Conservation (phyloP, 108 stramenopile species). For the Stephanodiscus minutulus region DNA sequence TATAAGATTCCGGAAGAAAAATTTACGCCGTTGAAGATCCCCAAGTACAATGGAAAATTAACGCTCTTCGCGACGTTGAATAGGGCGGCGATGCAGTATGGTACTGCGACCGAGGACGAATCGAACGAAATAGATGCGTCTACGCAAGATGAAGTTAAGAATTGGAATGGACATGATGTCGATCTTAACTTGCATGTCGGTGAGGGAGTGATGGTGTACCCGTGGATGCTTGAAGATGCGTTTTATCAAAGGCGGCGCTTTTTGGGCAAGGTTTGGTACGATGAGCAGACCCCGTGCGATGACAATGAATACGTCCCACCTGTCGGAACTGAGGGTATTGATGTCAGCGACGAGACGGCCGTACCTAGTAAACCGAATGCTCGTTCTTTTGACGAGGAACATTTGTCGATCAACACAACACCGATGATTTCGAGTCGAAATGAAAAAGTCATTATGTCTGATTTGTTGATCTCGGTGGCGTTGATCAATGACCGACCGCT, state of each 20-base stretch:
- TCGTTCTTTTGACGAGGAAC: not conserved
- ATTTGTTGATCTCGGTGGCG: not conserved
- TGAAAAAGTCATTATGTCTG: not conserved
- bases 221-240: slow-evolving; percentile 9
- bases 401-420: no score
- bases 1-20: slow-evolving; percentile 10
- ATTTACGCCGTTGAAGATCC: slow-evolving; percentile 3
- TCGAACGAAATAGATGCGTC: slow-evolving; percentile 2
- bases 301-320: not conserved
- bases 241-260: slow-evolving; percentile 13
- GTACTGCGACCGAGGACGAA: not conserved
- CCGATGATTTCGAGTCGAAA: not conserved
- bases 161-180: slow-evolving; percentile 13
- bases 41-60: slow-evolving; percentile 9
- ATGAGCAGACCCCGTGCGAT: not conserved
- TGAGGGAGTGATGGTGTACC: slow-evolving; percentile 8
- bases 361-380: slow-evolving; percentile 1
- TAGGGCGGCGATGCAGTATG: slow-evolving; percentile 6
- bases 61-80: slow-evolving; percentile 11
- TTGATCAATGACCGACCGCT: not conserved
- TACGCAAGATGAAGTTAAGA: slow-evolving; percentile 10
- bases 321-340: not conserved
- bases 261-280: slow-evolving; percentile 21
- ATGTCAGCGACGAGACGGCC: not conserved
- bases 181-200: slow-evolving; percentile 12